These are phyloP conservation scores for Cyamopsis tetragonoloba DNA, from an alignment of 306 rosid species.

Conservation along the genomic window DNA sequence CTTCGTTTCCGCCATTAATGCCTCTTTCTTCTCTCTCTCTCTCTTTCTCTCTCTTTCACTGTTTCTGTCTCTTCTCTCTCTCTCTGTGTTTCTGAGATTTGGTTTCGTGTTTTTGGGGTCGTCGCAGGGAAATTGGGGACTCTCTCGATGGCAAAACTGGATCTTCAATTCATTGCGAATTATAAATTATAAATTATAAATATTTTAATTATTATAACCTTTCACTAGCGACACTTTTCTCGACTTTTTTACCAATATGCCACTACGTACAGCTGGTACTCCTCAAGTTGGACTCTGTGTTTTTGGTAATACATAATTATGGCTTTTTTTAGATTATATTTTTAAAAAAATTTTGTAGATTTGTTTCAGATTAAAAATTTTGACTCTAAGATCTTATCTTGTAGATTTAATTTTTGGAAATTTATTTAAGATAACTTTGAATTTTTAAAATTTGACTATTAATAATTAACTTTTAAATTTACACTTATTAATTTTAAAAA, in stretches of 20 bases:
- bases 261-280: constrained; percentile 26
- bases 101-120: constrained; percentile 18
- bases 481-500: too few relatives aligned
- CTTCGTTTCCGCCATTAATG: constrained; percentile 89
- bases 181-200: neutral
- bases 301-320: too few relatives aligned
- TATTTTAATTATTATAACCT: constrained; percentile 20
- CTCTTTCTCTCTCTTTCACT: constrained; percentile 2
- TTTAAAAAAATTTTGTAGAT: too few relatives aligned
- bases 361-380: too few relatives aligned
- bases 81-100: constrained; percentile 11
- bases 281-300: too few relatives aligned
- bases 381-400: too few relatives aligned
- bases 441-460: too few relatives aligned
- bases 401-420: too few relatives aligned
- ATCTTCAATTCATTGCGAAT: constrained; percentile 32
- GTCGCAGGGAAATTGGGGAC: constrained; percentile 25
- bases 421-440: too few relatives aligned
- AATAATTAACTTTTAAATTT: too few relatives aligned
- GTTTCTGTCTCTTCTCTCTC: constrained; percentile 22
- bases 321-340: too few relatives aligned
- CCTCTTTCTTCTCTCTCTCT: neutral
- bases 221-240: neutral
- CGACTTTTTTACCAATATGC: constrained; percentile 13
- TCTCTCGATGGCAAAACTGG: constrained; percentile 20